Evolutionary conservation across 1,284 basidiomycete species (phyloP).

Genomic region (Puccinia coronata): DNA sequence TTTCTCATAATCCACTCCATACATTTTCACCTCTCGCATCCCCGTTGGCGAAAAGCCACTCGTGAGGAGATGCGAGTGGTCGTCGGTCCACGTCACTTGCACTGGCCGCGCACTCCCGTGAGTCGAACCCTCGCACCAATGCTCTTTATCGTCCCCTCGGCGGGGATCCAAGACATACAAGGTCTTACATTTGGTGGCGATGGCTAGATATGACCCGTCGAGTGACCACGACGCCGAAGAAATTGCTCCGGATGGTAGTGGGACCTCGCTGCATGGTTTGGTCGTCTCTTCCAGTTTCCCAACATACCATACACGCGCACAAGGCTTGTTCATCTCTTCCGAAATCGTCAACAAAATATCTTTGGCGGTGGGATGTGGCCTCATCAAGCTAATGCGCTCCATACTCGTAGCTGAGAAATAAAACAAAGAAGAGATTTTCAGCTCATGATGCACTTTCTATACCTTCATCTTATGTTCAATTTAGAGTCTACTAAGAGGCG

Average conservation of each 20-base stretch:
- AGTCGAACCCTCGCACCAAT: conserved; percentile 54
- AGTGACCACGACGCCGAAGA: conserved; percentile 59
- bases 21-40: conserved; percentile 61
- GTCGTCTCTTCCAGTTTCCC: not conserved
- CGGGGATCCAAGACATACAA: conserved; percentile 61
- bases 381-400: conserved; percentile 60
- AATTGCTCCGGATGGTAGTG: conserved; percentile 46
- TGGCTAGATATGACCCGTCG: conserved; percentile 58
- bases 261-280: not conserved
- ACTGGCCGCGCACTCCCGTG: conserved; percentile 61
- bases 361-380: conserved; percentile 60
- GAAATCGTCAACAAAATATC: conserved; percentile 59
- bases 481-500: not conserved
- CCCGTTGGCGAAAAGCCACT: conserved; percentile 61
- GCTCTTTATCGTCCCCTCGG: conserved; percentile 46
- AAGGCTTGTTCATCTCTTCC: conserved; percentile 58
- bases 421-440: not conserved
- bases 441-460: not conserved
- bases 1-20: conserved; percentile 52
- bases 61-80: conserved; percentile 57
- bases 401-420: conserved; percentile 58
- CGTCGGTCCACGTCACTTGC: conserved; percentile 61
- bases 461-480: not conserved
- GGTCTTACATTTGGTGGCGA: conserved; percentile 61
- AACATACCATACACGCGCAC: conserved; percentile 58